Conservation (phyloP, 225 moss, liverwort and hornwort species). For the Thuidium tamariscinum region DNA sequence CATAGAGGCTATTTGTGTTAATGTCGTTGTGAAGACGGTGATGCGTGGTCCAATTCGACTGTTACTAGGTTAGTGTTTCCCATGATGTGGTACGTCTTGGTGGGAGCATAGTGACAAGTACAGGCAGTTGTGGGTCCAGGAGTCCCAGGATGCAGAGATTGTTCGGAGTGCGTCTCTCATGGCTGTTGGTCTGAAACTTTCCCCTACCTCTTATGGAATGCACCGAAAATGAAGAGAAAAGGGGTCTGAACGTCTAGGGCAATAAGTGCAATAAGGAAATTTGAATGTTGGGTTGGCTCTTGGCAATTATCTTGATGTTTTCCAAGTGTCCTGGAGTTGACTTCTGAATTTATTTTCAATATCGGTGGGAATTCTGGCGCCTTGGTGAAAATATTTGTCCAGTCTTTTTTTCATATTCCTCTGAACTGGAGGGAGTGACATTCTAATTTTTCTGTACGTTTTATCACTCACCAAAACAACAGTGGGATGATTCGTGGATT, state of each 20-base stretch:
- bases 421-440: no score
- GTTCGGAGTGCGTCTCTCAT: background rate
- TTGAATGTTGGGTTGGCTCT: background rate
- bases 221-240: background rate
- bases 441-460: no score
- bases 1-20: constrained; percentile 3
- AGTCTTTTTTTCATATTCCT: no score
- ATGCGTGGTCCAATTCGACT: background rate
- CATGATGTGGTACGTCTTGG: background rate
- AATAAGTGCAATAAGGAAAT: background rate
- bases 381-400: background rate
- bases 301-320: background rate
- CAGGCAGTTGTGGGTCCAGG: background rate
- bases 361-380: background rate
- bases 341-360: background rate
- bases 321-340: background rate
- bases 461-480: no score
- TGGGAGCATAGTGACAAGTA: background rate
- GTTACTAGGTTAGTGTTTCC: background rate
- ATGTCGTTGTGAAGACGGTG: background rate
- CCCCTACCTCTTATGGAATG: background rate
- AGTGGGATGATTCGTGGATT: no score
- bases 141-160: background rate
- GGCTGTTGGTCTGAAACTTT: background rate
- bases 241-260: background rate